A percentile compares a stretch with the other conserved stretches of the same genome.
phyloP scores from a whole-genome alignment of 495 filamentous ascomycete genomes.

The Neurospora sp. region DNA sequence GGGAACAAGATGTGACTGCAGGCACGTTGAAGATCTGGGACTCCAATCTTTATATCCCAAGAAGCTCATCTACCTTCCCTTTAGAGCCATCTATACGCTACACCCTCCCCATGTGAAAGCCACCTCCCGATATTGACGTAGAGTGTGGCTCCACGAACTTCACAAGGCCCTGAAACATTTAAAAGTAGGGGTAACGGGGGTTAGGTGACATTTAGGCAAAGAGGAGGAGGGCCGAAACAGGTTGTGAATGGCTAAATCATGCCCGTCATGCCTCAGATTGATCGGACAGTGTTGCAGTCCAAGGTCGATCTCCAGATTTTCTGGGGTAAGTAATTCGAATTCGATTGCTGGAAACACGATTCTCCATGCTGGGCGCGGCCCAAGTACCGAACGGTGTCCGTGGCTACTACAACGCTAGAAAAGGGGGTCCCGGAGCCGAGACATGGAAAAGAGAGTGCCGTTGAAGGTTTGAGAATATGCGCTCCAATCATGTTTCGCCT shows the following conservation, averaged over 20 bases:
- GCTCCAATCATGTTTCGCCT: not conserved
- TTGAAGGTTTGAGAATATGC: not conserved
- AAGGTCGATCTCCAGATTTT: not conserved
- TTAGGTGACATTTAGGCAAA: not conserved
- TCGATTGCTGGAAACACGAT: slow-evolving; percentile 9
- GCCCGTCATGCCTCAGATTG: not conserved
- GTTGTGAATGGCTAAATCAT: not conserved
- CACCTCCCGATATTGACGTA: not conserved
- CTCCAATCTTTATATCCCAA: not conserved
- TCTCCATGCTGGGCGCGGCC: not conserved
- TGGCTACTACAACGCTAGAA: not conserved
- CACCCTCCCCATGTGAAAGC: not conserved
- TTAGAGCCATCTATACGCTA: not conserved
- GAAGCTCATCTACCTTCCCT: not conserved
- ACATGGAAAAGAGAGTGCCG: not conserved
- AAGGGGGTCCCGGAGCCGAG: not conserved
- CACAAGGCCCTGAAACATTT: not conserved
- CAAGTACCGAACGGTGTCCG: not conserved
- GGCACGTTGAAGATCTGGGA: not conserved
- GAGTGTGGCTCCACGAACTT: not conserved
- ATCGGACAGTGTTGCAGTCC: not conserved
- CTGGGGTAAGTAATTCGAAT: not conserved
- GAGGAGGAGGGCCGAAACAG: not conserved
- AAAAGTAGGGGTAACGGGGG: not conserved
- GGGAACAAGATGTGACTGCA: not conserved